Base-by-base conservation (phyloP, 2,329 filamentous ascomycete genomes). In the Cytospora piceicola region DNA sequence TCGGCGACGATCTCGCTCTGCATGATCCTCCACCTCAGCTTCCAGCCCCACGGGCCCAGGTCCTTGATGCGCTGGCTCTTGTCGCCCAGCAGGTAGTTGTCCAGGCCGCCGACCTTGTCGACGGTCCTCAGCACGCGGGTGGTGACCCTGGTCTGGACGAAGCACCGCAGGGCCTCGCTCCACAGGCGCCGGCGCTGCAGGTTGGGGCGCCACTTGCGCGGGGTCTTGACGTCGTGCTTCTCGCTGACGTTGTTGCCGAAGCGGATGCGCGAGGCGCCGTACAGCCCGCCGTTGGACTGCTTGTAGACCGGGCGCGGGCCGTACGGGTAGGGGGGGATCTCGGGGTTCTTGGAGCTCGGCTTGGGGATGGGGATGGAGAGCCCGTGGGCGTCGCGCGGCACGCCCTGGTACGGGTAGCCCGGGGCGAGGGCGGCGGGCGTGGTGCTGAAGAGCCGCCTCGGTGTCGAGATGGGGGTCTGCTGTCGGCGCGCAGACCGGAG, bases 41-140 rank as follows among this genome's bases (percentile, higher is more conserved):
- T 87, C 95, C 95, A 99, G 8, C 95, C 95, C 70, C 90, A 90
- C 61, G 94, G 88, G 6, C 95, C 95, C 65, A 99, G 82, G 77
- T 97, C 92, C 80, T 89, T 91, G 74, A 98, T 84, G 69, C 95
- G 86, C 51, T 83, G 85, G 20, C 90, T 82, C 79, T 93, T 95
- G 75, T 88, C 85, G 71, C 93, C 93, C 52, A 97, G 82, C 55
- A 99, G 82, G 79, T 99, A 99, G 73, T 93, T 88, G 77, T 99
- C 95, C 69, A 99, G 83, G 9, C 95, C 93, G 67, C 94, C 94
- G 68, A 90, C 88, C 75, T 93, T 94, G 75, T 92, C 88, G 74
- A 98, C 91, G 42, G 88, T 89, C 74, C 87, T 83, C 71, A 90
- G 82, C 30, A 93, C 90, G 64, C 86, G 84, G 51, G 90, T 83